Evolutionary conservation across 495 filamentous ascomycete genomes (phyloP), one percentile per base, ranked within the genome.

Genomic region (Xylaria venustula): DNA sequence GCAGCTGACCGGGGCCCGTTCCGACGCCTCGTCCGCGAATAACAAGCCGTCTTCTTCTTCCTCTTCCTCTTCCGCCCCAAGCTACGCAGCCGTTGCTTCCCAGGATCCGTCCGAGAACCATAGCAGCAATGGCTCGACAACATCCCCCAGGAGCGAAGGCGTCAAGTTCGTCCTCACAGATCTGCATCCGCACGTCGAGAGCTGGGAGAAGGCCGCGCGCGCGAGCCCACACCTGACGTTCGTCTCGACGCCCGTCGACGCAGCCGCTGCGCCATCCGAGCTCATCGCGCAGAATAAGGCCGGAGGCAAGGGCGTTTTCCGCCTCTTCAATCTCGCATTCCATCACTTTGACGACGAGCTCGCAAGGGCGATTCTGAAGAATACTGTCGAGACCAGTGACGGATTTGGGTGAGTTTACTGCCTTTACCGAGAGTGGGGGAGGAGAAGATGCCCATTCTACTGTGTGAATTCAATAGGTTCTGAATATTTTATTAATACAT

Each of bases 291-390:
- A 75, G 58, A 73, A 61, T 58, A 58, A 70, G n/a, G 51, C 58
- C 46, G 60, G 52, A 8, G 70, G 66, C 9, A 69, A 77, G 63
- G 64, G 69, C 41, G 78, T 87, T 12, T 88, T 90, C 70, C 76
- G 87, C 2, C 72, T 91, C 25, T 92, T 88, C 71, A 89, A 85
- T 65, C 77, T 92, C 11, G 83, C 87, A 5, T 92, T 91, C 69
- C 89, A 92, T 66, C 89, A 92, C 73, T 91, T 92, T 63, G 81
- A 84, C 54, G 85, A 92, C 64, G 70, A 71, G 15, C 63, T 84
- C 25, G 89, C 88, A 6, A 64, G 62, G 30, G 72, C 72, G 2
- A 85, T 90, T 12, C 69, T 92, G 40, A 72, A 75, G 40, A 86
- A 86, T 64, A 86, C 87, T 0, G 66, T 90, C 2, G 75, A 84